Base-by-base conservation (phyloP, 345 rosid genomes). In the Citrus unshiu region DNA sequence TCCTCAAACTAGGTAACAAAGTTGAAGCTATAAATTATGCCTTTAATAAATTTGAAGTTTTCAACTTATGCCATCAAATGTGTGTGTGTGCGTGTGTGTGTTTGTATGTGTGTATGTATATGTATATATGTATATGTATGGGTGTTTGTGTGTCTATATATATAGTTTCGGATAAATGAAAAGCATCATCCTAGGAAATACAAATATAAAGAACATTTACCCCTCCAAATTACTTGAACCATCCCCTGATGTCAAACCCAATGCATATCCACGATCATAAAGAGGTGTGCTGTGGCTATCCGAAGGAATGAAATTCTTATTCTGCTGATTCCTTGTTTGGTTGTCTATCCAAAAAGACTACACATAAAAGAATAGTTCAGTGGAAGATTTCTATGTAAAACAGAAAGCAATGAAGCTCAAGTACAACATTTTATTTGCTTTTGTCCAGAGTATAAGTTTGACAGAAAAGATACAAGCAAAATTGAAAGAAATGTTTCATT, bases 281-380 rank as follows among this genome's bases (percentile, higher is more conserved):
- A 91, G 92, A 54, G 98, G 99, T 68, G 90, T 91, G 21, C 64
- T 75, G 81, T 82, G 84, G 79, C 88, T 72, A 75, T 93, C 92
- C 39, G 84, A 80, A 9, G 90, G 83, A 83, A 83, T 74, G 24
- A 83, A 77, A 27, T 66, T 88, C 73, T 79, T 79, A 56, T 68
- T 80, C 59, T 78, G 81, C 74, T 49, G 73, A 78, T 78, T 86
- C 73, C 81, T 81, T 39, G 91, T 83, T 88, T 86, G 89, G 72
- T 82, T 85, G 84, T 94, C 99, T 58, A 97, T 86, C 97, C 97
- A 92, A 77, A 89, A 96, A 59, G 97, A 90, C 99, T 94, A 81
- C 89, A 89, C 43, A 82, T 61, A 74, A 78, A 89, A 76, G 21
- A 83, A 84, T 51, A 78, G 43, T 72, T 75, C 68, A 59, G 58